Evolutionary conservation across 192 early-diverging fungal genomes (phyloP), one percentile per base, ranked within the genome.

Genomic region (Backusella australiensis): DNA sequence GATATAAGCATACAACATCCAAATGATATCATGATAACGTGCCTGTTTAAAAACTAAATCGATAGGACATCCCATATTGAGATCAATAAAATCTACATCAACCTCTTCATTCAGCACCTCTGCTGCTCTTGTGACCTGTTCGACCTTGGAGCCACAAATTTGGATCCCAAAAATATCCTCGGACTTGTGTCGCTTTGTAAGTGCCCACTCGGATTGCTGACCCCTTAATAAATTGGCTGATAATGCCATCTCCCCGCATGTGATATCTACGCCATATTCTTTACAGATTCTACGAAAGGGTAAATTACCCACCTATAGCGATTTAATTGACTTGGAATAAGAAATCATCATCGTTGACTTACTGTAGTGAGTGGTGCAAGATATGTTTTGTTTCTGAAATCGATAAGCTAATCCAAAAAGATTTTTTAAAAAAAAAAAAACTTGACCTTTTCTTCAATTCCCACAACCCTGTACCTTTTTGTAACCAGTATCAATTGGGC

Each of bases 51-150:
- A 94, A 34, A 98, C 90, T 21, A 92, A 78, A 67, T 99, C 98
- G 34, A 98, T 94, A 14, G 98, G 98, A 82, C 98, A 99, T 0
- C 98, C 98, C 89, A 96, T 85, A 83, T 99, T 99, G 69, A 99
- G 78, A 82, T 99, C 98, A 34, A 99, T 88, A 83, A 99, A 99
- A 80, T 99, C 97, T 17, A 97, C 90, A 8, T 89, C 82, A 26
- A 90, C 86, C 34, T 87, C 84, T 34, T 85, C 71, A 70, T 89
- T 86, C 66, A 99, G 83, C 15, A 92, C 69, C 78, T 97, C 94
- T 34, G 90, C 88, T 8, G 88, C 86, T 49, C 86, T 83, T 23
- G 89, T 81, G 1, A 97, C 77, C 26, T 80, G 74, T 15, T 88
- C 85, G 17, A 88, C 78, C 42, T 86, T 88, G 71, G 82, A 86